phyloP scores from a whole-genome alignment of 352 stramenopile species.

The Globisporangium nagaii region DNA sequence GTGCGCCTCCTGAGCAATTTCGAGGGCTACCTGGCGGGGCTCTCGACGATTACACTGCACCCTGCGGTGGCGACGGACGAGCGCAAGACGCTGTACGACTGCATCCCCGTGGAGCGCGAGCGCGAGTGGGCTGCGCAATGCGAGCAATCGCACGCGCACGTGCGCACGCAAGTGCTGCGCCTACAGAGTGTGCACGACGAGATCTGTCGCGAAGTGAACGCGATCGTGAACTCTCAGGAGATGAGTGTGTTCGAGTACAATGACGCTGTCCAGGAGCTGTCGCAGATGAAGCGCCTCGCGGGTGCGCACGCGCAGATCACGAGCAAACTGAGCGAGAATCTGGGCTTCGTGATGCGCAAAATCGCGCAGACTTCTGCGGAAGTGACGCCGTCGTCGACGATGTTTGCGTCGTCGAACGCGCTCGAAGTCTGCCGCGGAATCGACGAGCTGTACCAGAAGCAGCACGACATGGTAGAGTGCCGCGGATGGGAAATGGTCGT shows the following conservation, averaged over 20 bases:
- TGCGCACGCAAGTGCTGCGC: slow-evolving; percentile 55
- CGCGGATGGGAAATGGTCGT: not conserved
- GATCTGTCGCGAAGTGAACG: slow-evolving; percentile 55
- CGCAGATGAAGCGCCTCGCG: slow-evolving; percentile 45
- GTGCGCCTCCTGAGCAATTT: slow-evolving; percentile 61
- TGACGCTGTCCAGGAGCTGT: slow-evolving; percentile 36
- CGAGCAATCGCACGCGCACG: slow-evolving; percentile 66
- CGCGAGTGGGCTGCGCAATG: slow-evolving; percentile 75
- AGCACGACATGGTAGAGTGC: slow-evolving; percentile 62
- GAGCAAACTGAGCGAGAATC: slow-evolving; percentile 52
- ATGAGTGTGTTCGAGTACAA: slow-evolving; percentile 36
- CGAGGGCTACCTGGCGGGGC: slow-evolving; percentile 50
- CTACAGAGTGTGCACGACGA: slow-evolving; percentile 63
- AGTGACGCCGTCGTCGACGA: slow-evolving; percentile 47
- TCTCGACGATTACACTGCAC: slow-evolving; percentile 61
- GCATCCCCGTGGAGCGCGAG: slow-evolving; percentile 76
- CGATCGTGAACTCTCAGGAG: slow-evolving; percentile 39
- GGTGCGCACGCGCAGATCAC: slow-evolving; percentile 52
- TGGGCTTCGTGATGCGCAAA: slow-evolving; percentile 57
- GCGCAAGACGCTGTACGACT: slow-evolving; percentile 74
- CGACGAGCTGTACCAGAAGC: slow-evolving; percentile 69
- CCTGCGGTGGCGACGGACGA: slow-evolving; percentile 46
- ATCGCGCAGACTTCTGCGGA: slow-evolving; percentile 63
- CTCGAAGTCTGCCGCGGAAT: slow-evolving; percentile 82
- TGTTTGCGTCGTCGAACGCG: slow-evolving; percentile 73